Evolutionary conservation across 2,329 filamentous ascomycete genomes (phyloP).

Genomic region (Epichloe brachyelytri): DNA sequence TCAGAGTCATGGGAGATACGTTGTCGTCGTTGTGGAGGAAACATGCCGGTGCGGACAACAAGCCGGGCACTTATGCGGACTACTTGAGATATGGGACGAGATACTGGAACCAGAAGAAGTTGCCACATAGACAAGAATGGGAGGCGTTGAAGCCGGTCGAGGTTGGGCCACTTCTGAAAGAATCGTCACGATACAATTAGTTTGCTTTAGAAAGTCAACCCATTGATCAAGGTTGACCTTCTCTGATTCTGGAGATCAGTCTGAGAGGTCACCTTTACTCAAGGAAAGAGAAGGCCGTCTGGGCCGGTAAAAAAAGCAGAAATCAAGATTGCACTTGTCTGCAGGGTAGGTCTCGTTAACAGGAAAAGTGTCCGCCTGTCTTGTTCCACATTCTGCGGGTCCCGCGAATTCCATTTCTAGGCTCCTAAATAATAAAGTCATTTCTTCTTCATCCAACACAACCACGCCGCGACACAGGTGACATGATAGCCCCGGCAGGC

Average conservation of each 20-base stretch:
- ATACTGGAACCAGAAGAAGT: constrained; percentile 30
- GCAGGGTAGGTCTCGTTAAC: no score
- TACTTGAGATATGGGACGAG: constrained; percentile 39
- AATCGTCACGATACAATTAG: neutral
- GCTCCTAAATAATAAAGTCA: neutral
- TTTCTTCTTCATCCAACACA: neutral
- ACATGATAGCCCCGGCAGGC: neutral
- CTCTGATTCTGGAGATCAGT: no score
- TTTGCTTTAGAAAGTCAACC: no score
- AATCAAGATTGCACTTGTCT: no score
- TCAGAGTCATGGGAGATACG: constrained; percentile 34
- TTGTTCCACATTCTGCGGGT: no score
- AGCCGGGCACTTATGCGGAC: constrained; percentile 38
- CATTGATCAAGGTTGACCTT: no score
- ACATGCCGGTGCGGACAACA: constrained; percentile 33
- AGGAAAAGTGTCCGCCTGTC: no score
- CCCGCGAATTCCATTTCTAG: no score
- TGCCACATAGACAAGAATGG: constrained; percentile 24
- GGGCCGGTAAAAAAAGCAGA: no score
- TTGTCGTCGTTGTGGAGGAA: constrained; percentile 41
- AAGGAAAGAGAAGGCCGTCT: no score
- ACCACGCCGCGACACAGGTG: neutral
- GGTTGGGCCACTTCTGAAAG: constrained; percentile 16
- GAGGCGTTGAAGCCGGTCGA: constrained; percentile 24
- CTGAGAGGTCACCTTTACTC: no score